Conservation (phyloP, 192 early-diverging fungal species). For the Coemansia sp. region DNA sequence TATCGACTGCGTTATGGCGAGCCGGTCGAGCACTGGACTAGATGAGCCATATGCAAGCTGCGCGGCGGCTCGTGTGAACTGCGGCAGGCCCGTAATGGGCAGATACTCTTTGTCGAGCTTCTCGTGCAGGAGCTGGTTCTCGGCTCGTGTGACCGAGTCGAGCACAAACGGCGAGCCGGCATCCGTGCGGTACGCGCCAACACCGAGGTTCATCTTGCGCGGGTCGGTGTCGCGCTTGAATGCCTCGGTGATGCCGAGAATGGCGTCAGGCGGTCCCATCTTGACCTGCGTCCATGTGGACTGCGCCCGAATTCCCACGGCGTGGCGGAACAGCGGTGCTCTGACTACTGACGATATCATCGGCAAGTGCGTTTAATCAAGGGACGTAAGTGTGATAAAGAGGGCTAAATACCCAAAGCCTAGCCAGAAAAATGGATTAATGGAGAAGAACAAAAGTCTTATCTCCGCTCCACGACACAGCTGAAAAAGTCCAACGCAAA, state of each 20-base stretch:
- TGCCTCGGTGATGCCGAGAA: slow-evolving; percentile 88
- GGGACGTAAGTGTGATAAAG: background rate
- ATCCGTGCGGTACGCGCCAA: slow-evolving; percentile 97
- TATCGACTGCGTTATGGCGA: slow-evolving; percentile 91
- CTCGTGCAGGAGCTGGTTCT: slow-evolving; percentile 66
- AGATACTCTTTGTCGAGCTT: slow-evolving; percentile 94
- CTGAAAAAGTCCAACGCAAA: background rate
- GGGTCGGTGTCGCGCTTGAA: slow-evolving; percentile 89
- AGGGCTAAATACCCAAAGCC: no score
- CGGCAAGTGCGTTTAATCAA: background rate
- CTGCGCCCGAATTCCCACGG: slow-evolving; percentile 7
- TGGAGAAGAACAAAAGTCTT: slow-evolving; percentile 1
- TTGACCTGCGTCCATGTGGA: slow-evolving; percentile 37
- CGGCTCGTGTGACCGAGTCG: slow-evolving; percentile 86
- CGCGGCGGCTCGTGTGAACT: slow-evolving; percentile 80
- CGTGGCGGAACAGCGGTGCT: slow-evolving; percentile 12
- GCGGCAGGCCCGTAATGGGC: slow-evolving; percentile 86
- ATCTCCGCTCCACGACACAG: no score
- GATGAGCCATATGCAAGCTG: slow-evolving; percentile 83
- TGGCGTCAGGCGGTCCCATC: slow-evolving; percentile 74
- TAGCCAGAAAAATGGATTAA: no score
- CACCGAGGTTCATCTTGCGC: slow-evolving; percentile 97
- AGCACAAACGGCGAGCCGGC: slow-evolving; percentile 91
- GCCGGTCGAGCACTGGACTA: slow-evolving; percentile 64
- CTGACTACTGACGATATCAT: slow-evolving; percentile 23